Conservation (phyloP, 208 protist genomes). For the Naegleria lovaniensis region DNA sequence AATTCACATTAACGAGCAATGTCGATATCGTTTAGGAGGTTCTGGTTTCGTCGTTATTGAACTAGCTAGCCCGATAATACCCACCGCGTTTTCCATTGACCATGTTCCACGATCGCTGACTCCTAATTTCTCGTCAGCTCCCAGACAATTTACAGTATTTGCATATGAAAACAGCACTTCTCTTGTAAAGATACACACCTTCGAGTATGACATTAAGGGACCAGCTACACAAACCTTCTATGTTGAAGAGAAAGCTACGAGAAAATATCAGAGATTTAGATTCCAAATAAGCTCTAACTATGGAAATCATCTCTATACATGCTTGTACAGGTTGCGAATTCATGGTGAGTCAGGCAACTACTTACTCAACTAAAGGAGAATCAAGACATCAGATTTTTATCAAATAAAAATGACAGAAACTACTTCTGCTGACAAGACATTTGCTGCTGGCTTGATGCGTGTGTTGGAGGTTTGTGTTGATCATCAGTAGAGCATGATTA, state of each 20-base stretch:
- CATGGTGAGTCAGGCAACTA: neutral
- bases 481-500: too few species aligned
- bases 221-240: neutral
- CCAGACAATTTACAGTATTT: neutral
- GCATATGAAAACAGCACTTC: neutral
- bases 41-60: neutral
- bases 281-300: neutral
- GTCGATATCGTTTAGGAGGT: neutral
- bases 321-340: constrained; percentile 13
- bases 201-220: neutral
- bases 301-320: neutral
- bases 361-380: neutral
- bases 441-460: neutral
- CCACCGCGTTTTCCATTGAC: neutral
- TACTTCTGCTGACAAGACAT: neutral
- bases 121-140: neutral
- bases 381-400: too few species aligned
- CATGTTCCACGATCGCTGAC: neutral
- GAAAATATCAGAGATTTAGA: neutral
- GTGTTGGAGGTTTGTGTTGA: neutral
- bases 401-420: neutral
- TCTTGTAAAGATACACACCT: neutral
- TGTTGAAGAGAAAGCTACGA: neutral
- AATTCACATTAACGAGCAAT: too few species aligned
- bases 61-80: neutral